A percentile compares a stretch with the other conserved stretches of the same genome.
Conservation (phyloP, 2,329 filamentous ascomycete species). For the Septoria petroselini region DNA sequence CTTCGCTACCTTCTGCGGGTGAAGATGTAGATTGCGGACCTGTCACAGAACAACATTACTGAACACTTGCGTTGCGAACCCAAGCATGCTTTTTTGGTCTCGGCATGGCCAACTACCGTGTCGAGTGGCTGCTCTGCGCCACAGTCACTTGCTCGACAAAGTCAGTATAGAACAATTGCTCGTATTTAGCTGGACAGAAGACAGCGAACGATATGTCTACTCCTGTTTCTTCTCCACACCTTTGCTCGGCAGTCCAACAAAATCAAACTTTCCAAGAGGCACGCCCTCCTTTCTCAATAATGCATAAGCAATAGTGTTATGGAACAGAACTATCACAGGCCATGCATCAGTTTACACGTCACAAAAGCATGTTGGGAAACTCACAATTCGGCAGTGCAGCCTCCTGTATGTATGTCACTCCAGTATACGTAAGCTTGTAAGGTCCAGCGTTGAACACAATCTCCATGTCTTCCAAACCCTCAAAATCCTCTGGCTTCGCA, state of each 20-base stretch:
- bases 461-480: constrained; percentile 34
- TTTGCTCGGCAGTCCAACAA: constrained; percentile 39
- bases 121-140: too few relatives aligned
- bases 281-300: constrained; percentile 62
- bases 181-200: too few relatives aligned
- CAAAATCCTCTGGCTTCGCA: constrained; percentile 44
- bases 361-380: not conserved
- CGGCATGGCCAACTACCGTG: constrained; percentile 58
- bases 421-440: constrained; percentile 43
- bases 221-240: constrained; percentile 44
- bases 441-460: constrained; percentile 35
- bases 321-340: constrained; percentile 54
- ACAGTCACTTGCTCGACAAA: too few relatives aligned
- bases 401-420: constrained; percentile 47
- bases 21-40: constrained; percentile 42
- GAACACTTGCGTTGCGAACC: too few relatives aligned
- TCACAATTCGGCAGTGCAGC: constrained; percentile 55
- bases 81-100: too few relatives aligned
- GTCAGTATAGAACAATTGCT: too few relatives aligned
- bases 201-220: too few relatives aligned
- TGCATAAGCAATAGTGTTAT: constrained; percentile 57
- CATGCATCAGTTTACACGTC: not conserved
- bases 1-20: constrained; percentile 68
- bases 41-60: too few relatives aligned
- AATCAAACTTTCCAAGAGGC: constrained; percentile 59